Conservation (phyloP, 2,329 filamentous ascomycete species). For the Paecilomyces fulvus region DNA sequence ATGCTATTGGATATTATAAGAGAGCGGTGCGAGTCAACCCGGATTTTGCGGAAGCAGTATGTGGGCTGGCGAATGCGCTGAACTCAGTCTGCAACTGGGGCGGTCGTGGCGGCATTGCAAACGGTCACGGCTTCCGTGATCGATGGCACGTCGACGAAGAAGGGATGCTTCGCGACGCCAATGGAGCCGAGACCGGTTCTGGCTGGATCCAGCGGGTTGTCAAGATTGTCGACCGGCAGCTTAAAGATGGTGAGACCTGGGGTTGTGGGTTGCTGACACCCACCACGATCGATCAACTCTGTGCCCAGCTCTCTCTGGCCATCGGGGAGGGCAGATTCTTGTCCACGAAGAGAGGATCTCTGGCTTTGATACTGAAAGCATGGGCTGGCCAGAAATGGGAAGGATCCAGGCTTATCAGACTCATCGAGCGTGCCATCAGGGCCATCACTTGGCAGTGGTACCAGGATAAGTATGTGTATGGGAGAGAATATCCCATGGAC, state of each 20-base stretch:
- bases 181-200: slow-evolving; percentile 50
- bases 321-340: slow-evolving; percentile 18
- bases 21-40: slow-evolving; percentile 87
- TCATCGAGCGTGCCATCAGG: slow-evolving; percentile 77
- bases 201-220: slow-evolving; percentile 88
- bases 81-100: slow-evolving; percentile 96
- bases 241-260: slow-evolving; percentile 79
- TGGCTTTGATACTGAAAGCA: slow-evolving; percentile 33
- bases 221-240: slow-evolving; percentile 80
- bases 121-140: slow-evolving; percentile 66
- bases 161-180: slow-evolving; percentile 73
- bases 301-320: slow-evolving; percentile 37
- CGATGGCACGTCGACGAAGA: slow-evolving; percentile 86
- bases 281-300: slow-evolving; percentile 44
- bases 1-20: slow-evolving; percentile 87
- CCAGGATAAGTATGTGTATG: slow-evolving; percentile 63
- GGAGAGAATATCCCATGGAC: slow-evolving; percentile 46
- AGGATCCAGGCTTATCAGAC: slow-evolving; percentile 71
- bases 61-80: slow-evolving; percentile 84
- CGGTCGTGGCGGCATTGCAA: slow-evolving; percentile 74
- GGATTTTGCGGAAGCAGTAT: slow-evolving; percentile 93
- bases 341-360: slow-evolving; percentile 15
- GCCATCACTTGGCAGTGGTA: slow-evolving; percentile 80
- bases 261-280: slow-evolving; percentile 62
- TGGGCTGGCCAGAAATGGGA: slow-evolving; percentile 80